Evolutionary conservation across 2,329 filamentous ascomycete species (phyloP), one percentile per base, ranked within the genome.

Genomic region (Aspergillus clavatus): DNA sequence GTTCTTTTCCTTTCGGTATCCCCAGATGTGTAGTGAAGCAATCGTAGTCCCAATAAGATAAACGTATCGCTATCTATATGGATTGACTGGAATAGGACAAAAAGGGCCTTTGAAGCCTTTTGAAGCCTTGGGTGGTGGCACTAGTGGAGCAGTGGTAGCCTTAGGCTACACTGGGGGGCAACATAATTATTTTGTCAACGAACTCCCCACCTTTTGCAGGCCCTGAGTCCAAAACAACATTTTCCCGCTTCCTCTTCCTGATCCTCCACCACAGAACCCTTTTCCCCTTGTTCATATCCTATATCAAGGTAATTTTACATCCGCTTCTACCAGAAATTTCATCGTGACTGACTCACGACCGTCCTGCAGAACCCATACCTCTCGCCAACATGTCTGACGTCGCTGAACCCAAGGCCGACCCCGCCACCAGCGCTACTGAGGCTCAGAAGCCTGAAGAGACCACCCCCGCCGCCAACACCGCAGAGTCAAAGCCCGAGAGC

Each of bases 401-500:
- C 50, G 56, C 68, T 53, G 69, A 71, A 48, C 62, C 63, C 43
- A 72, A 72, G 61, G 58, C 65, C 48, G 67, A 72, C 65, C 67
- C 69, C 66, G 60, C 68, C 62, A 65, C 64, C 55, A 57, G 53
- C 56, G 59, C 63, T 61, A 55, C 63, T 59, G 60, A 63, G 48
- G 54, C 52, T 46, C 52, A 59, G 42, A 59, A 65, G 56, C 50
- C 62, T 42, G 56, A 68, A 52, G 59, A 66, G 53, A 57, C 58
- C 38, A 61, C 52, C 44, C 46, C 60, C 52, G 50, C 60, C 53
- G 50, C 62, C 54, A 60, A 56, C 48, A 66, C 67, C 51, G 57
- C 61, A 47, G 56, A 57, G 36, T 43, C 53, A 24, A 69, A 59
- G 54, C 46, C 55, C 29, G 57, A 60, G 50, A 54, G 58, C 36